These are phyloP conservation scores for Plectosphaerella cucumerina DNA, from an alignment of 2,329 filamentous ascomycete genomes.

Conservation along the genomic window DNA sequence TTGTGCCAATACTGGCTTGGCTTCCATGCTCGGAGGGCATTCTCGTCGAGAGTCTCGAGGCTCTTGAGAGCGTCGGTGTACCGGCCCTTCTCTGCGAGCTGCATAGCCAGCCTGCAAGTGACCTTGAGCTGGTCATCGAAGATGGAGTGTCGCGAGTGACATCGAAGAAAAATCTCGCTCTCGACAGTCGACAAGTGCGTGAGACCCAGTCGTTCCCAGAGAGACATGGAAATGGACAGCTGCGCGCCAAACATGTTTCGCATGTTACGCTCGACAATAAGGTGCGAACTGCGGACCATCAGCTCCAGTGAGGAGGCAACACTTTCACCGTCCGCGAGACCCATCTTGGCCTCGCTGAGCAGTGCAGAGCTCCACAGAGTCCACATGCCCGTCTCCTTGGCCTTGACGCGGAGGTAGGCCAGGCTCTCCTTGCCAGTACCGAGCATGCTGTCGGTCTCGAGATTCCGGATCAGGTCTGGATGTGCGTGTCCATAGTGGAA, in stretches of 20 bases:
- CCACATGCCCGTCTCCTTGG: constrained; percentile 84
- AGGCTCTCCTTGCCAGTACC: constrained; percentile 78
- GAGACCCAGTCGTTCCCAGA: constrained; percentile 73
- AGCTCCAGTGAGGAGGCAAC: constrained; percentile 64
- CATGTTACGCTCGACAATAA: constrained; percentile 75
- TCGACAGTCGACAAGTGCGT: constrained; percentile 51
- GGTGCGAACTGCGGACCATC: constrained; percentile 75
- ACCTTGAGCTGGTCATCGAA: constrained; percentile 78
- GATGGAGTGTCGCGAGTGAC: constrained; percentile 53
- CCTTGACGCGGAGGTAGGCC: constrained; percentile 77
- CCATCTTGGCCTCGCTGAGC: constrained; percentile 79
- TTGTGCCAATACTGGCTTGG: constrained; percentile 69
- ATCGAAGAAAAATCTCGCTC: constrained; percentile 72
- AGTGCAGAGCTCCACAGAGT: constrained; percentile 78
- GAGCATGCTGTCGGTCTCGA: constrained; percentile 69
- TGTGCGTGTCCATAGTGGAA: constrained; percentile 91
- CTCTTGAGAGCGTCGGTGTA: constrained; percentile 61
- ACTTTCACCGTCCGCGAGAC: constrained; percentile 67
- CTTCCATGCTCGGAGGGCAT: constrained; percentile 68
- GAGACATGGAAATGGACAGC: constrained; percentile 64
- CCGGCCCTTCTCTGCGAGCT: constrained; percentile 59
- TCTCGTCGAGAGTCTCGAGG: constrained; percentile 45
- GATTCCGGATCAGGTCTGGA: constrained; percentile 65
- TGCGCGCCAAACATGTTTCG: constrained; percentile 69
- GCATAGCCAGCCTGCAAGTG: constrained; percentile 60